Percentiles rank a stretch among this genome's conserved stretches.
These are phyloP conservation scores for Raphanus raphanistrum DNA, from an alignment of 345 rosid species.

Conservation along the genomic window DNA sequence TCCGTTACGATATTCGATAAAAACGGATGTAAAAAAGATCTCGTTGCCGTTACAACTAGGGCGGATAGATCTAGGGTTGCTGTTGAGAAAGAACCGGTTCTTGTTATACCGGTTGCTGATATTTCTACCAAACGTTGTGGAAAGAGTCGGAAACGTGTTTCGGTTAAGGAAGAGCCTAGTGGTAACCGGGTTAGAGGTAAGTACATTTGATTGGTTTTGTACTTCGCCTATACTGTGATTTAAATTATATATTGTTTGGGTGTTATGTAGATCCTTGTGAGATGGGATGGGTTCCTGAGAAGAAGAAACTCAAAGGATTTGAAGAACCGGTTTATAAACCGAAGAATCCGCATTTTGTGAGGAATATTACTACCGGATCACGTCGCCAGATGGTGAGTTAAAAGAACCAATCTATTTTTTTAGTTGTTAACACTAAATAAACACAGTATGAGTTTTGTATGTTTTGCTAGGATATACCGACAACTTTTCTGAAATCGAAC, in stretches of 20 bases:
- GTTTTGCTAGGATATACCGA: slow-evolving; percentile 30
- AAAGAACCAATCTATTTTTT: background rate
- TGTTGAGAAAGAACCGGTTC: slow-evolving; percentile 1
- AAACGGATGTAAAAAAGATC: slow-evolving; percentile 18
- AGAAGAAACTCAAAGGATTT: background rate
- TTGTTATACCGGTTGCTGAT: background rate
- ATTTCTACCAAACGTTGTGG: background rate
- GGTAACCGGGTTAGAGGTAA: slow-evolving; percentile 17
- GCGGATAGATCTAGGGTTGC: slow-evolving; percentile 28
- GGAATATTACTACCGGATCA: background rate
- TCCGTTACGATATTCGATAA: slow-evolving; percentile 25
- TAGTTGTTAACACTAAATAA: background rate
- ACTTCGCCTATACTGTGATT: background rate
- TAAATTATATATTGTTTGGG: background rate
- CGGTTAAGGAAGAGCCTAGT: background rate
- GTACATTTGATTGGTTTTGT: background rate
- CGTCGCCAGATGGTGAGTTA: slow-evolving; percentile 19
- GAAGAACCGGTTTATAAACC: slow-evolving; percentile 12
- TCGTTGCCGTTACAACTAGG: background rate
- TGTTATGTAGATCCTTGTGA: slow-evolving; percentile 8
- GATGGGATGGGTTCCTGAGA: background rate
- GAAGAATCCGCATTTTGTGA: slow-evolving; percentile 34
- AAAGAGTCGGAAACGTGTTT: background rate
- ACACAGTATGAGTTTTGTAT: background rate
- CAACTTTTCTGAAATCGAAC: slow-evolving; percentile 12